Conservation (phyloP, 352 stramenopile genomes). For the Pythium vanterpoolii region DNA sequence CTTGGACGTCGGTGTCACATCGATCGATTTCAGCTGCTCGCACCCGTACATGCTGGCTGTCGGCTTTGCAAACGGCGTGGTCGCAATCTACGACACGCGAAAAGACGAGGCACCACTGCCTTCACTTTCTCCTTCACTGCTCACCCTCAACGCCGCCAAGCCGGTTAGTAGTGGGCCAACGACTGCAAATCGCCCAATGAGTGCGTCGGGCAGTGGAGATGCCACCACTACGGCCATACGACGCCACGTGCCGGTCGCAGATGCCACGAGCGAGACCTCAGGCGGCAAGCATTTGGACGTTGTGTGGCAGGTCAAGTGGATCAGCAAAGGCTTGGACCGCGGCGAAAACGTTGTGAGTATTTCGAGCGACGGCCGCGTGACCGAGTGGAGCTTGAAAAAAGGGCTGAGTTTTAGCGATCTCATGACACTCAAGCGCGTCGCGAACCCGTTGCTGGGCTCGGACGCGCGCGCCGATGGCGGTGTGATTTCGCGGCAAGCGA, state of each 20-base stretch:
- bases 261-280: constrained; percentile 56
- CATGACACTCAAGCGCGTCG: constrained; percentile 89
- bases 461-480: constrained; percentile 64
- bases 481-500: constrained; percentile 86
- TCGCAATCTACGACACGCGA: constrained; percentile 90
- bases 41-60: constrained; percentile 89
- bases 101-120: constrained; percentile 39
- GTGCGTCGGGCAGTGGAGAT: constrained; percentile 2
- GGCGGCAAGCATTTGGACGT: constrained; percentile 85
- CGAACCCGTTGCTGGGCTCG: constrained; percentile 62
- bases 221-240: background rate
- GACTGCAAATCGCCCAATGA: constrained; percentile 3
- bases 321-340: constrained; percentile 81
- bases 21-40: constrained; percentile 84
- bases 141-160: background rate
- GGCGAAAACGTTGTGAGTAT: constrained; percentile 89
- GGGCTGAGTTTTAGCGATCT: constrained; percentile 84
- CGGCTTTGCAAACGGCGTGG: constrained; percentile 87
- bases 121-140: background rate
- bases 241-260: constrained; percentile 33
- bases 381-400: constrained; percentile 93
- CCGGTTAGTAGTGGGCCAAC: constrained; percentile 1
- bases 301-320: constrained; percentile 92
- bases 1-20: constrained; percentile 73
- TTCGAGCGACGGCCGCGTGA: constrained; percentile 88